A percentile compares a stretch with the other conserved stretches of the same genome.
Evolutionary conservation across 2,329 filamentous ascomycete genomes (phyloP).

Genomic region (Aspergillus tanneri): DNA sequence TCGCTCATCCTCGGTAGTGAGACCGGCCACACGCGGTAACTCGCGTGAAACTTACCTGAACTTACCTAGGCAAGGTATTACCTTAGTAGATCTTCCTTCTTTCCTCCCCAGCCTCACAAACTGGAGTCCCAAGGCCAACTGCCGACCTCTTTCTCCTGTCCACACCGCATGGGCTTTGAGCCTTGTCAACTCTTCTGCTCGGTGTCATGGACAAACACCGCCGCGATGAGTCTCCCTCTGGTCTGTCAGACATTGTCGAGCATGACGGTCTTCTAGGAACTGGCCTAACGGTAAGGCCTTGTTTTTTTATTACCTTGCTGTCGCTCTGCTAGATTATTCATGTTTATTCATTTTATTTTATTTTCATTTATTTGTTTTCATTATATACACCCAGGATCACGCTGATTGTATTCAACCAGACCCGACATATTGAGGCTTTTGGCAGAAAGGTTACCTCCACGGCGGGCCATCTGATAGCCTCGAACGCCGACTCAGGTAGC

Average conservation of each 20-base stretch:
- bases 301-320: too few species aligned
- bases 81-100: too few species aligned
- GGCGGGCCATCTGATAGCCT: conserved; percentile 82
- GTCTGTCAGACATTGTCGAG: conserved; percentile 43
- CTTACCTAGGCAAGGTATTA: too few species aligned
- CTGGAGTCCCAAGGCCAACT: not conserved
- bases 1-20: not conserved
- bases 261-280: conserved; percentile 49
- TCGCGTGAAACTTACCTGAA: not conserved
- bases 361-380: not conserved
- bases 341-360: not conserved
- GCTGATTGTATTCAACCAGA: conserved; percentile 51
- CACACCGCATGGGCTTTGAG: conserved; percentile 30
- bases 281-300: conserved; percentile 46
- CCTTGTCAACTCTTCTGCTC: conserved; percentile 20
- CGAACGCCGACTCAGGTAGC: conserved; percentile 57
- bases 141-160: conserved; percentile 13
- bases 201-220: conserved; percentile 46
- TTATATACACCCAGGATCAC: conserved; percentile 1
- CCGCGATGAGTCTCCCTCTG: conserved; percentile 48
- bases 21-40: not conserved
- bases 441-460: conserved; percentile 92
- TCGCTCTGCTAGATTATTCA: too few species aligned
- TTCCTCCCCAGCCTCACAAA: not conserved
- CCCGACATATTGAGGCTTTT: conserved; percentile 86